Conservation (phyloP, 129 eudicot species). For the Flaveria brownii region DNA sequence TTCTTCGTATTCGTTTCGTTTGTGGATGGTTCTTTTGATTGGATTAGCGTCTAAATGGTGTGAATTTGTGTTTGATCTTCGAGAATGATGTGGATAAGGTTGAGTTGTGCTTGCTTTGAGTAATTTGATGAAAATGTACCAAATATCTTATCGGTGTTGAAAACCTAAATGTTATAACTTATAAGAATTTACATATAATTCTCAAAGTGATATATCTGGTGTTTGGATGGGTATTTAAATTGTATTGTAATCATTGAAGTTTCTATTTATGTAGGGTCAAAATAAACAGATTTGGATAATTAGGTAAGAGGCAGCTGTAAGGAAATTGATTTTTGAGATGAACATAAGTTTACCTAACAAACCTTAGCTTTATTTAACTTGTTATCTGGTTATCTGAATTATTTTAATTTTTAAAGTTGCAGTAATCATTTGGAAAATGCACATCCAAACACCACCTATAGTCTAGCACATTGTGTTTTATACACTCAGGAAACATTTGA, state of each 20-base stretch:
- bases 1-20: background rate
- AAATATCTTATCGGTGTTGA: background rate
- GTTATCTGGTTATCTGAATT: background rate
- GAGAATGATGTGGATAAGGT: background rate
- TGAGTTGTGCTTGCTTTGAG: conserved; percentile 7
- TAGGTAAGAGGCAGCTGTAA: too few relatives aligned
- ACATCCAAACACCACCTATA: background rate
- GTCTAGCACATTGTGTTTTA: background rate
- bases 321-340: too few relatives aligned
- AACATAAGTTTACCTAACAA: too few relatives aligned
- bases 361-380: background rate
- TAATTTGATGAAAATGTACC: background rate
- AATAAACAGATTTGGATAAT: too few relatives aligned
- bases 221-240: too few relatives aligned
- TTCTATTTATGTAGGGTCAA: too few relatives aligned
- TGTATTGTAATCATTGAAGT: too few relatives aligned
- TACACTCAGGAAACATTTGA: background rate
- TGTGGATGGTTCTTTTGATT: background rate
- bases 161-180: background rate
- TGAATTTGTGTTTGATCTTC: background rate
- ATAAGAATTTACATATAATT: too few relatives aligned
- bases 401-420: background rate
- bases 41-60: background rate
- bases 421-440: background rate
- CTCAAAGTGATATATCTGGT: too few relatives aligned